A percentile compares a stretch with the other conserved stretches of the same genome.
Evolutionary conservation across 306 rosid genomes (phyloP).

Genomic region (Lupinus albus): DNA sequence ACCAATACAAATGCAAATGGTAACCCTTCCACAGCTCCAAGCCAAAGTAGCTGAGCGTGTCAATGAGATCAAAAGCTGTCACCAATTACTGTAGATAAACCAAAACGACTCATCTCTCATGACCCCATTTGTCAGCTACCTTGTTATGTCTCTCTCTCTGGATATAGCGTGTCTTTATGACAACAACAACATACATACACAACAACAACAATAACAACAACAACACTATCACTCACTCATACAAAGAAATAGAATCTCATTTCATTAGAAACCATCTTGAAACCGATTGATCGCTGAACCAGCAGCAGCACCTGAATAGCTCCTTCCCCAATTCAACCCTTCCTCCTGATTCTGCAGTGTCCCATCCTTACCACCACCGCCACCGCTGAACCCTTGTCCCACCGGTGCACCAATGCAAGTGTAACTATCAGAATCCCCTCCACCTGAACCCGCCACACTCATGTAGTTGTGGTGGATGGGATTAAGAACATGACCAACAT

Average conservation of each 20-base stretch:
- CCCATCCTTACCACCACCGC: slow-evolving; percentile 48
- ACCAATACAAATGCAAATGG: slow-evolving; percentile 39
- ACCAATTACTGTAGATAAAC: slow-evolving; percentile 49
- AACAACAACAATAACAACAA: not conserved
- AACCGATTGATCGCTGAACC: slow-evolving; percentile 77
- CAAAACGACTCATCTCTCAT: slow-evolving; percentile 43
- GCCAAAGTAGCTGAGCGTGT: slow-evolving; percentile 85
- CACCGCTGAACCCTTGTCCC: slow-evolving; percentile 51
- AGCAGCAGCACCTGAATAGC: slow-evolving; percentile 36
- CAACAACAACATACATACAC: slow-evolving; percentile 28
- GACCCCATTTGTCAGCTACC: slow-evolving; percentile 74
- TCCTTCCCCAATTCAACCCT: not conserved
- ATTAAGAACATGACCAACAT: slow-evolving; percentile 68
- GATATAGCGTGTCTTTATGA: slow-evolving; percentile 53
- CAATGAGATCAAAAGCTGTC: slow-evolving; percentile 75
- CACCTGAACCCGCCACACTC: slow-evolving; percentile 7
- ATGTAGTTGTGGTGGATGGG: slow-evolving; percentile 43
- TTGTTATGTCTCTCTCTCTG: slow-evolving; percentile 50
- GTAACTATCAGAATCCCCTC: slow-evolving; percentile 38
- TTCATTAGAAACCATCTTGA: slow-evolving; percentile 74
- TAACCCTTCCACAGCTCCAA: slow-evolving; percentile 48
- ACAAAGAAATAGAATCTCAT: too few relatives aligned
- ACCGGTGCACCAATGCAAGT: slow-evolving; percentile 94
- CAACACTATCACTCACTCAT: slow-evolving; percentile 33
- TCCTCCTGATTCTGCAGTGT: not conserved